phyloP scores from a whole-genome alignment of 495 filamentous ascomycete species.

The Pyrenopolyporus hunteri region DNA sequence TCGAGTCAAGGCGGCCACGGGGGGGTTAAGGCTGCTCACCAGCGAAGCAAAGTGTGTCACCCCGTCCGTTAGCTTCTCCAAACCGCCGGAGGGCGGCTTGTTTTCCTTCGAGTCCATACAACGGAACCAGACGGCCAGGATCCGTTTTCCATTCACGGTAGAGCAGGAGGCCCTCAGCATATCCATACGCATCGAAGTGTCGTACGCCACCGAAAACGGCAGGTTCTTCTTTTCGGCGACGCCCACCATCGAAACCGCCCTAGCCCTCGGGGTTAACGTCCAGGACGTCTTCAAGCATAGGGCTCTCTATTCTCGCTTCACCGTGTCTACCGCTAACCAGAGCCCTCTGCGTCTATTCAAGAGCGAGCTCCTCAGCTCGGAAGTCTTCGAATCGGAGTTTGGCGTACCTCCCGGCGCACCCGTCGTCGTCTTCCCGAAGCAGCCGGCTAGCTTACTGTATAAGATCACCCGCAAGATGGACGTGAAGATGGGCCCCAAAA shows the following conservation, averaged over 20 bases:
- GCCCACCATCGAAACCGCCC: constrained; percentile 66
- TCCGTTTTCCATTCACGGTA: constrained; percentile 82
- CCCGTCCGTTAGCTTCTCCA: constrained; percentile 60
- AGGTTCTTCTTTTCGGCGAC: constrained; percentile 72
- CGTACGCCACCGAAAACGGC: constrained; percentile 76
- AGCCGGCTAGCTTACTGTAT: constrained; percentile 83
- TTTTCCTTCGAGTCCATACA: constrained; percentile 68
- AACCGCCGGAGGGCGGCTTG: constrained; percentile 64
- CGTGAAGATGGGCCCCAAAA: constrained; percentile 43
- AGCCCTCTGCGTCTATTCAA: constrained; percentile 76
- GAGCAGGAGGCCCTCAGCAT: constrained; percentile 78
- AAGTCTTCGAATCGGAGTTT: constrained; percentile 68
- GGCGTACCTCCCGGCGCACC: constrained; percentile 60
- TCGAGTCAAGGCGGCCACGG: constrained; percentile 79
- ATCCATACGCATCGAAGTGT: constrained; percentile 75
- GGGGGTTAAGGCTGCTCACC: constrained; percentile 83
- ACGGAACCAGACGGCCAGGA: constrained; percentile 53
- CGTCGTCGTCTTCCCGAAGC: constrained; percentile 75
- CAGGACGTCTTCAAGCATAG: constrained; percentile 92
- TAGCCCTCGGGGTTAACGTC: constrained; percentile 93
- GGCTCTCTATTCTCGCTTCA: constrained; percentile 85
- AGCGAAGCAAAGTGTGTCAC: constrained; percentile 67
- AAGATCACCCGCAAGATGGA: constrained; percentile 65
- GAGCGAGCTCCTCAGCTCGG: constrained; percentile 72
- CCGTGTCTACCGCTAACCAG: constrained; percentile 75